Percentiles rank a stretch among this genome's conserved stretches.
phyloP scores from a whole-genome alignment of 139 green algal genomes.

The Astrephomene gubernaculifera region DNA sequence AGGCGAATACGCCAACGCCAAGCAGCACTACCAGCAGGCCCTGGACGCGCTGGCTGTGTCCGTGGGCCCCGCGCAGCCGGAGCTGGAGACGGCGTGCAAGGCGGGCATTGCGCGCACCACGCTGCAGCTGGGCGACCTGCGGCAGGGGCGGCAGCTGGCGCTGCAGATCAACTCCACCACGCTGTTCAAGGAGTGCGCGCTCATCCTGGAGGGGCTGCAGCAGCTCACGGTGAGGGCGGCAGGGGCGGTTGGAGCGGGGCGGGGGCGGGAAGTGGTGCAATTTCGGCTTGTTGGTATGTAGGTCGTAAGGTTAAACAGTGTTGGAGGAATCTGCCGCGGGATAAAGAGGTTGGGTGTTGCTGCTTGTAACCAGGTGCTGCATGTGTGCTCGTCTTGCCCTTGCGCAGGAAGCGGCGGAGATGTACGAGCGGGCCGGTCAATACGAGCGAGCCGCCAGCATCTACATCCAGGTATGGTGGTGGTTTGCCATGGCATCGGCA shows the following conservation, averaged over 20 bases:
- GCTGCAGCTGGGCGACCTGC: slow-evolving; percentile 78
- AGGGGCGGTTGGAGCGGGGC: background rate
- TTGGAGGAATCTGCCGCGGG: too few relatives aligned
- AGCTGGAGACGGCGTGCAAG: slow-evolving; percentile 51
- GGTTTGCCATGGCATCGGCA: too few relatives aligned
- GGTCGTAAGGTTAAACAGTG: too few relatives aligned
- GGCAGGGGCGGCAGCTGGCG: slow-evolving; percentile 66
- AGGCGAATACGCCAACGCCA: slow-evolving; percentile 61
- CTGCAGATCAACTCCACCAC: slow-evolving; percentile 54
- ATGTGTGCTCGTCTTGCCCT: too few relatives aligned
- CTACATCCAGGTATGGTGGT: slow-evolving; percentile 74
- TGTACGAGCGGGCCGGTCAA: slow-evolving; percentile 80
- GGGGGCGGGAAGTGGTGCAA: background rate
- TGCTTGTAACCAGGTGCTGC: too few relatives aligned
- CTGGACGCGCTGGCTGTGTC: slow-evolving; percentile 48
- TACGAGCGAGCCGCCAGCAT: slow-evolving; percentile 82
- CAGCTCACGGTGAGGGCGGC: slow-evolving; percentile 56
- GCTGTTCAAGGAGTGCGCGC: slow-evolving; percentile 81
- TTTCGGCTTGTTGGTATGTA: background rate
- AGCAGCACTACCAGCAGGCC: slow-evolving; percentile 71
- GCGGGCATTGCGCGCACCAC: slow-evolving; percentile 70
- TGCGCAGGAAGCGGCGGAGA: slow-evolving; percentile 77
- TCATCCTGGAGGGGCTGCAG: slow-evolving; percentile 75
- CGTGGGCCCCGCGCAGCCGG: slow-evolving; percentile 13
- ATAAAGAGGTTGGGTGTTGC: too few relatives aligned